A percentile compares a stretch with the other conserved stretches of the same genome.
Conservation (phyloP, 2,329 filamentous ascomycete species). For the Cordyceps cicadae region DNA sequence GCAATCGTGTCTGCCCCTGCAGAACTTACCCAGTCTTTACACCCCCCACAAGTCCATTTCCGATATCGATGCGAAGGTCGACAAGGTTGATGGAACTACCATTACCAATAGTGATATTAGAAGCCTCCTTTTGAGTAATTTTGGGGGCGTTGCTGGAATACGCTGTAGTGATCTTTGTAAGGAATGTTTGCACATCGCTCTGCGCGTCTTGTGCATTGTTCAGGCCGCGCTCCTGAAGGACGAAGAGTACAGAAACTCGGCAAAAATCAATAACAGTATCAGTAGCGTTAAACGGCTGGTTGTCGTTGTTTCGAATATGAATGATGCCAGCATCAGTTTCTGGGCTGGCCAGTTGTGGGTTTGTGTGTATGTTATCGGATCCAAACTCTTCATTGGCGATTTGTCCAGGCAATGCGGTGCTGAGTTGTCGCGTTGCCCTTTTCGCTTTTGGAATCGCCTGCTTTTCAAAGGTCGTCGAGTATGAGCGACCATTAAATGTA, state of each 20-base stretch:
- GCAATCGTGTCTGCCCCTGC: neutral
- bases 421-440: slow-evolving; percentile 3
- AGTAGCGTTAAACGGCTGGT: slow-evolving; percentile 37
- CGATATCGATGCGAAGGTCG: slow-evolving; percentile 34
- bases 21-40: neutral
- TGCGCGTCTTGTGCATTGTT: slow-evolving; percentile 47
- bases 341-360: neutral
- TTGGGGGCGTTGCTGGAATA: slow-evolving; percentile 22
- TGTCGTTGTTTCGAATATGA: neutral
- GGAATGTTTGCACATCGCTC: slow-evolving; percentile 45
- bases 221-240: slow-evolving; percentile 48
- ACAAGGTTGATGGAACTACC: slow-evolving; percentile 44
- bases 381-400: neutral
- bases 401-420: neutral
- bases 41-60: slow-evolving; percentile 16
- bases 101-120: slow-evolving; percentile 34
- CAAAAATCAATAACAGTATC: slow-evolving; percentile 56
- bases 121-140: slow-evolving; percentile 31
- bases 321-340: neutral
- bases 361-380: neutral
- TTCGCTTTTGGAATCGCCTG: neutral
- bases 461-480: slow-evolving; percentile 23
- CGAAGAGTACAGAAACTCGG: slow-evolving; percentile 51
- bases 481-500: slow-evolving; percentile 60
- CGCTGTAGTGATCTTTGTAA: slow-evolving; percentile 29